Evolutionary conservation across 495 filamentous ascomycete species (phyloP).

Genomic region (Astrothelium subdiscretum): DNA sequence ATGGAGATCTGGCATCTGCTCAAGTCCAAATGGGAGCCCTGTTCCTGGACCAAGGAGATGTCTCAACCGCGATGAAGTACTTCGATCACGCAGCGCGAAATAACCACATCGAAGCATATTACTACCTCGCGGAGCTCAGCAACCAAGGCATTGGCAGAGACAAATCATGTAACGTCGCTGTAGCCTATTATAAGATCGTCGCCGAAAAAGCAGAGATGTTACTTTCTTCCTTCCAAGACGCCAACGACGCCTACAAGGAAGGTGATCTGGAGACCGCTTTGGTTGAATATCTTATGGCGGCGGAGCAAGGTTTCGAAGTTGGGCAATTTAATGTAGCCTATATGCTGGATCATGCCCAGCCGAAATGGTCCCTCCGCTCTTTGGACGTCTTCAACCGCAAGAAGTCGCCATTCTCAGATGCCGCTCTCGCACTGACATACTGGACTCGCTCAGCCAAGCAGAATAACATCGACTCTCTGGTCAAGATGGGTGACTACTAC

Average conservation of each 20-base stretch:
- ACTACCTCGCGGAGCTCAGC: conserved; percentile 86
- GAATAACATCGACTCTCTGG: conserved; percentile 79
- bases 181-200: conserved; percentile 88
- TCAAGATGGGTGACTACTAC: conserved; percentile 99
- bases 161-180: conserved; percentile 66
- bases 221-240: conserved; percentile 74
- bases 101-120: conserved; percentile 84
- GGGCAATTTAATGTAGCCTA: conserved; percentile 92
- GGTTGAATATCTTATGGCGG: conserved; percentile 77
- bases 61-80: conserved; percentile 64
- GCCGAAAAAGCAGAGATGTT: conserved; percentile 79
- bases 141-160: conserved; percentile 72
- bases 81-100: conserved; percentile 89
- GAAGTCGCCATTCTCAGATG: conserved; percentile 50
- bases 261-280: conserved; percentile 83
- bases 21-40: conserved; percentile 76
- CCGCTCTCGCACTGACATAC: conserved; percentile 73
- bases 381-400: conserved; percentile 10
- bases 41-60: conserved; percentile 81
- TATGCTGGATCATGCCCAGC: conserved; percentile 72
- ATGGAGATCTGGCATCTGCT: conserved; percentile 71
- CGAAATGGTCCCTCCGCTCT: conserved; percentile 25
- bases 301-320: conserved; percentile 90
- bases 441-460: conserved; percentile 96
- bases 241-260: conserved; percentile 70